Conservation (phyloP, 495 filamentous ascomycete genomes). For the Jackrogersella minutella region DNA sequence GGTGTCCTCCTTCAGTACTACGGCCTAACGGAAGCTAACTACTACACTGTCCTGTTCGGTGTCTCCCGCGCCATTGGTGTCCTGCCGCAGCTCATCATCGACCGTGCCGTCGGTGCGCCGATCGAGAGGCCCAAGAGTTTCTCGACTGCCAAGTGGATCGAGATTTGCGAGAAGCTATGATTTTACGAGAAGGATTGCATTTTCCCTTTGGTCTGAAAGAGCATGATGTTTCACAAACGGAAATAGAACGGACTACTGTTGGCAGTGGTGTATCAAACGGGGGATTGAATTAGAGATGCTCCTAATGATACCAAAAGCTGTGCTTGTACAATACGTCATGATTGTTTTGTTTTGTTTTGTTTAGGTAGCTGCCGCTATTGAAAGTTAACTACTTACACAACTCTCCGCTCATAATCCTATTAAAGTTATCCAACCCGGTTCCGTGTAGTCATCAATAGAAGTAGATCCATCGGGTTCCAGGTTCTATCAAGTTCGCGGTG, state of each 20-base stretch:
- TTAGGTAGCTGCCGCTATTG: constrained; percentile 33
- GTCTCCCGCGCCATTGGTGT: constrained; percentile 98
- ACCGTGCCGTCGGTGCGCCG: constrained; percentile 91
- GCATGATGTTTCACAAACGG: constrained; percentile 49
- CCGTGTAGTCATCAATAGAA: neutral
- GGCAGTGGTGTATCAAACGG: constrained; percentile 41
- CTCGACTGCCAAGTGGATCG: constrained; percentile 94
- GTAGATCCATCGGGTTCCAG: neutral
- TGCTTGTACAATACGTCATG: constrained; percentile 48
- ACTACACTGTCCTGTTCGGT: constrained; percentile 99
- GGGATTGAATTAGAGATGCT: constrained; percentile 46
- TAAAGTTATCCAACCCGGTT: neutral
- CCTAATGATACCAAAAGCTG: constrained; percentile 48
- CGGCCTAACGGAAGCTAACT: constrained; percentile 96
- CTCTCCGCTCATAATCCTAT: constrained; percentile 2
- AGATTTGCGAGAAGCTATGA: constrained; percentile 90
- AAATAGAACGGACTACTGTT: constrained; percentile 41
- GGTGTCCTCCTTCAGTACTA: constrained; percentile 99
- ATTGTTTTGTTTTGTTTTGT: constrained; percentile 38
- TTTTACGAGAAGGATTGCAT: constrained; percentile 42
- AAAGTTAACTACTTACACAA: constrained; percentile 25
- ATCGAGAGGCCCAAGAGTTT: constrained; percentile 94
- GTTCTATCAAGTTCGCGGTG: neutral
- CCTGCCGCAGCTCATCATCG: constrained; percentile 98
- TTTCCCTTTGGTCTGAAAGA: constrained; percentile 39